Percentiles rank a stretch among this genome's conserved stretches.
Evolutionary conservation across 31 red algal genomes (phyloP).

Genomic region (Endocladia muricata): DNA sequence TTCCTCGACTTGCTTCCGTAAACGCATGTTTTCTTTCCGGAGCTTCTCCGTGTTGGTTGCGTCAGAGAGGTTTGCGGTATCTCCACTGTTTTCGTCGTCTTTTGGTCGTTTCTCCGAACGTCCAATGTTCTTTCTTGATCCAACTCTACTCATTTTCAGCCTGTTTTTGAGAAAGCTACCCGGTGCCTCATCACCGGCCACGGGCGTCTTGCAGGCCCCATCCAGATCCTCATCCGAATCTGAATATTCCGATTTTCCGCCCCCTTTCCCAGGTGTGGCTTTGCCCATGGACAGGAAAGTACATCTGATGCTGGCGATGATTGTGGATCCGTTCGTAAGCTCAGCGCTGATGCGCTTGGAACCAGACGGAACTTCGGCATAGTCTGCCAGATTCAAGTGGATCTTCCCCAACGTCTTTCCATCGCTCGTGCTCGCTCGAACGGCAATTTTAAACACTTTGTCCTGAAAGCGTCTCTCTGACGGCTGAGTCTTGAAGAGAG

Average conservation of each 20-base stretch:
- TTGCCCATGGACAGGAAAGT: constrained; percentile 75
- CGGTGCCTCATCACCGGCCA: constrained; percentile 44
- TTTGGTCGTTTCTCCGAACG: constrained; percentile 7
- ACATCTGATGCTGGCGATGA: constrained; percentile 68
- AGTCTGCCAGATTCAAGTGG: constrained; percentile 75
- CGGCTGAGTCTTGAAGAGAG: constrained; percentile 69
- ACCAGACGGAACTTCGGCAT: constrained; percentile 78
- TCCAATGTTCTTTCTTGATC: constrained; percentile 44
- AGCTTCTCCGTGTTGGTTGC: constrained; percentile 30
- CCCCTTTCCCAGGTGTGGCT: constrained; percentile 33
- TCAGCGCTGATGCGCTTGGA: constrained; percentile 71
- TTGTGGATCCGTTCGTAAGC: constrained; percentile 52
- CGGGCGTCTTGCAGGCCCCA: constrained; percentile 25
- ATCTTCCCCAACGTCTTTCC: constrained; percentile 73
- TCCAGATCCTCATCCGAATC: constrained; percentile 35
- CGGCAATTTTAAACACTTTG: constrained; percentile 73
- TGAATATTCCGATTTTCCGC: constrained; percentile 14
- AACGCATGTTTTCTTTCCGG: constrained; percentile 51
- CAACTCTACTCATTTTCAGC: constrained; percentile 36
- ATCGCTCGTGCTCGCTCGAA: constrained; percentile 39
- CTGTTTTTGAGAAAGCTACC: constrained; percentile 50
- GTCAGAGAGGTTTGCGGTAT: constrained; percentile 30
- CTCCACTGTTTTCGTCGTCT: constrained; percentile 38
- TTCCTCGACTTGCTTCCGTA: constrained; percentile 71
- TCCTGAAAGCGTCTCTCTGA: constrained; percentile 66